A percentile compares a stretch with the other conserved stretches of the same genome.
Conservation (phyloP, 768 basidiomycete species). For the Boletus sp. region DNA sequence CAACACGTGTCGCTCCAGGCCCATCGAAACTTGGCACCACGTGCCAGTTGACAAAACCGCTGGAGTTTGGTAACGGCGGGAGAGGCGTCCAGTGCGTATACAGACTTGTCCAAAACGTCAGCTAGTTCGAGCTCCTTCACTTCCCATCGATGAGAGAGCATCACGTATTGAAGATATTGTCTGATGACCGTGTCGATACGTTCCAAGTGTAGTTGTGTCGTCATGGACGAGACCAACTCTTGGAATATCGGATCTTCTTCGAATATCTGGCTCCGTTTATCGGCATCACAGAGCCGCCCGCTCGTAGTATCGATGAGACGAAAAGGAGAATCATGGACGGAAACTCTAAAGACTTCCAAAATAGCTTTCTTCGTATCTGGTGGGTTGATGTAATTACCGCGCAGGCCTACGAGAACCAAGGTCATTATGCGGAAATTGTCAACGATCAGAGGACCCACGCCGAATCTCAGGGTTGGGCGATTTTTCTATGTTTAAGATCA, state of each 20-base stretch:
- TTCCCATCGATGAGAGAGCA: slow-evolving; percentile 25
- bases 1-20: slow-evolving; percentile 26
- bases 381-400: slow-evolving; percentile 9
- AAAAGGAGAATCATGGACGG: background rate
- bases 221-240: slow-evolving; percentile 17
- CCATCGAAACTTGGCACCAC: slow-evolving; percentile 13
- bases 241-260: slow-evolving; percentile 7
- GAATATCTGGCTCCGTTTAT: slow-evolving; percentile 12
- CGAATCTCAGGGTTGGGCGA: slow-evolving; percentile 8
- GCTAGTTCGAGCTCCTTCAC: slow-evolving; percentile 7
- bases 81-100: slow-evolving; percentile 9
- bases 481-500: slow-evolving; percentile 11
- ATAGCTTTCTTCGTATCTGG: slow-evolving; percentile 1
- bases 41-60: slow-evolving; percentile 14
- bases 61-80: slow-evolving; percentile 13
- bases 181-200: slow-evolving; percentile 2
- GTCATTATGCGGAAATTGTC: background rate
- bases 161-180: slow-evolving; percentile 16
- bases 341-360: background rate
- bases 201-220: background rate
- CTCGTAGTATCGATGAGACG: slow-evolving; percentile 21
- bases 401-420: slow-evolving; percentile 1
- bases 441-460: slow-evolving; percentile 1
- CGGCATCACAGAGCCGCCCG: slow-evolving; percentile 17
- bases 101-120: slow-evolving; percentile 10